Base-by-base conservation (phyloP, 164 flowering plant species). In the Piper longum region DNA sequence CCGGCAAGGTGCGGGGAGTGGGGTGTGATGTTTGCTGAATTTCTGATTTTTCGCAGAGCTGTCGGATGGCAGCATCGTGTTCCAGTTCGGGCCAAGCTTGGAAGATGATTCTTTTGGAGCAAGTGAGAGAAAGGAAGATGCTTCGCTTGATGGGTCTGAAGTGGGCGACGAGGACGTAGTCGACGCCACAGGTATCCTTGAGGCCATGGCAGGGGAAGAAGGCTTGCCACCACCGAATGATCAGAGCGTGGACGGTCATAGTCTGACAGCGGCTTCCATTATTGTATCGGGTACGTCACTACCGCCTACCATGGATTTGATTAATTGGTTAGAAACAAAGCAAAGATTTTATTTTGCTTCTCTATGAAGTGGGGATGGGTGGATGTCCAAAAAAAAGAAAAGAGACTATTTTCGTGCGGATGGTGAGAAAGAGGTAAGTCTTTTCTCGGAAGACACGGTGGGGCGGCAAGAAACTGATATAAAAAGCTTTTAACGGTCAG, bases 21-120 rank as follows among this genome's bases (percentile, higher is more conserved):
- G 36, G 36, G 36, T 26, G 36, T 26, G 36, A 26, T 26, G 36
- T 26, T 26, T 40, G 17, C 43, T 54, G 56, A 41, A 9, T 65
- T 65, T 44, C 56, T 61, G 57, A 44, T 57, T 65, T 65, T 65
- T 26, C 56, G 67, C 67, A 65, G 67, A 57, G 44, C 43, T 43
- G 8, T 44, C 67, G 43, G 67, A 65, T 58, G 67, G 67, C 12
- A 65, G 67, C 56, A 41, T 65, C 43, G 56, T 65, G 18, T 65
- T 65, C 62, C 55, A 54, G 43, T 65, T 65, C 44, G 62, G 67
- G 45, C 14, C 36, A 7, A 48, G 55, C 42, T 41, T 12, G 14
- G 66, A 51, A n/a, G 43, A 63, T 16, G 59, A 19, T 2, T 48
- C 52, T 12, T 12, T 48, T 48, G 52, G 2, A 8, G 3, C 52